Conservation (phyloP, 331 rosid species). For the Stylosanthes scabra region DNA sequence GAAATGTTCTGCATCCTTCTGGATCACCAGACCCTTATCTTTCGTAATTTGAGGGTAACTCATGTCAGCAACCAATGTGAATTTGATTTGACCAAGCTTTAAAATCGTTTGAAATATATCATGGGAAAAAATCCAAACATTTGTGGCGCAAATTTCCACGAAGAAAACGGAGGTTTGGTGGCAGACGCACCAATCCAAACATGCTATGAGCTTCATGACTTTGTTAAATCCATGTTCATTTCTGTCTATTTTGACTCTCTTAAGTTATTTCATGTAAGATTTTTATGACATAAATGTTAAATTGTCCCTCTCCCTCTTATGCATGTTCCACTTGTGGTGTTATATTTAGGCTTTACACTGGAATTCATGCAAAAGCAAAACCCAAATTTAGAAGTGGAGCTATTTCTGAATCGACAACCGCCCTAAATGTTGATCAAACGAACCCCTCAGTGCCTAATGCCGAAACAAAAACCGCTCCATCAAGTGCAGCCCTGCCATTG, state of each 20-base stretch:
- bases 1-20: background rate
- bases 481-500: slow-evolving; percentile 59
- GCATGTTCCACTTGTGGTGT: background rate
- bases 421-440: slow-evolving; percentile 84
- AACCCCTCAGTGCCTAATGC: slow-evolving; percentile 28
- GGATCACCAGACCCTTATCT: background rate
- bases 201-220: slow-evolving; percentile 1
- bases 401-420: slow-evolving; percentile 91
- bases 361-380: slow-evolving; percentile 90
- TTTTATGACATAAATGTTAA: background rate
- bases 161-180: too few relatives aligned
- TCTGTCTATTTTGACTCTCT: background rate
- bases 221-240: background rate
- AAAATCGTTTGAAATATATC: too few relatives aligned
- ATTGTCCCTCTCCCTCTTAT: background rate
- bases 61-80: background rate
- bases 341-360: slow-evolving; percentile 81
- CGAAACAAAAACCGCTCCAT: slow-evolving; percentile 59
- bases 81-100: too few relatives aligned
- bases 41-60: background rate
- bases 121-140: too few relatives aligned
- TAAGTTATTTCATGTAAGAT: background rate
- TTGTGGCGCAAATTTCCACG: too few relatives aligned
- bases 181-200: too few relatives aligned
- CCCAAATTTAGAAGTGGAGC: slow-evolving; percentile 90